Conservation (phyloP, 1,139 yeast genomes). For the Scheffersomyces insectosa region DNA sequence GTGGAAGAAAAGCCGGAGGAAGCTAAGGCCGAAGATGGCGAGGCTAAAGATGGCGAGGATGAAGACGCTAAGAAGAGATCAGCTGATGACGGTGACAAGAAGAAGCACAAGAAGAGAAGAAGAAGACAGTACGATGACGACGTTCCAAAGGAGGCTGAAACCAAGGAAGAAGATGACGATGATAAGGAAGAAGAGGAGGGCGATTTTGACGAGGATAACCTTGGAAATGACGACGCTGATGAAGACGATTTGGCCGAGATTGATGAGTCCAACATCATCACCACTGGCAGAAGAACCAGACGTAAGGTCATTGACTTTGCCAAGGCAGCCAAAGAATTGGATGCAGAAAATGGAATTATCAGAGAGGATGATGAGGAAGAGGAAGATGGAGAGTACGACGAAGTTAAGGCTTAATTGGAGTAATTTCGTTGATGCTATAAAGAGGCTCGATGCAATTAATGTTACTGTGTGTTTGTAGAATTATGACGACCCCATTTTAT, state of each 20-base stretch:
- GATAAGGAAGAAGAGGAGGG: slow-evolving; percentile 50
- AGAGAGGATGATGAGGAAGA: slow-evolving; percentile 36
- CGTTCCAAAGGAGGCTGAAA: slow-evolving; percentile 27
- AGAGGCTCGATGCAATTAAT: no score
- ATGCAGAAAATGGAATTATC: slow-evolving; percentile 43
- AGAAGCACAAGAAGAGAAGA: slow-evolving; percentile 42
- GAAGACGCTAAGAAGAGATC: slow-evolving; percentile 15
- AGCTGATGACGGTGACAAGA: slow-evolving; percentile 18
- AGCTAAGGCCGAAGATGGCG: slow-evolving; percentile 9
- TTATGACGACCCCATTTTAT: no score
- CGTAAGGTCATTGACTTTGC: slow-evolving; percentile 86
- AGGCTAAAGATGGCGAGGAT: slow-evolving; percentile 19
- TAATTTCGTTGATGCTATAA: no score
- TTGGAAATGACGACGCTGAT: slow-evolving; percentile 51
- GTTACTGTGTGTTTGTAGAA: no score
- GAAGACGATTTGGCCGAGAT: slow-evolving; percentile 85
- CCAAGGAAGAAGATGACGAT: slow-evolving; percentile 44
- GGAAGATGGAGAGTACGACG: slow-evolving; percentile 48
- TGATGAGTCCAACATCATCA: slow-evolving; percentile 80
- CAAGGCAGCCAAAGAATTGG: slow-evolving; percentile 78
- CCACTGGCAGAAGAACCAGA: slow-evolving; percentile 85
- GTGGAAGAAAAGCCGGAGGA: slow-evolving; percentile 12
- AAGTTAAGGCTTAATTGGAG: slow-evolving; percentile 17
- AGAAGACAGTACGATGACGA: slow-evolving; percentile 36
- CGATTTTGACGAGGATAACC: slow-evolving; percentile 27